Percentiles rank a stretch among this genome's conserved stretches.
Conservation (phyloP, 192 early-diverging fungal genomes). For the Podila horticola region DNA sequence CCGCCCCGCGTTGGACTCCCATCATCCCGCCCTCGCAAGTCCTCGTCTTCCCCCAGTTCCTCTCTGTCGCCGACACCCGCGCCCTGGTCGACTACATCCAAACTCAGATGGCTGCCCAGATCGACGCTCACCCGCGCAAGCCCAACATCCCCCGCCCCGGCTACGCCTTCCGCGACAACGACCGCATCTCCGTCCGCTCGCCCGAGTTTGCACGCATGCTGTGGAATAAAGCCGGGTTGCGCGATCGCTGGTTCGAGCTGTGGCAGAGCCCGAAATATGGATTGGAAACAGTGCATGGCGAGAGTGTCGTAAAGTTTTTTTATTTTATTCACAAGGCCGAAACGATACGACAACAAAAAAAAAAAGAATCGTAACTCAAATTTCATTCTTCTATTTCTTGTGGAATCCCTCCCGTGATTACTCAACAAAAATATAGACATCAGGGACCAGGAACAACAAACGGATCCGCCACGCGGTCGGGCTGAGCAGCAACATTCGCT, state of each 20-base stretch:
- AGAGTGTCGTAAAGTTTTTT: slow-evolving; percentile 46
- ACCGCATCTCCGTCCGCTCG: slow-evolving; percentile 60
- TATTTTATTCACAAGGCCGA: background rate
- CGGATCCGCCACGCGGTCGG: slow-evolving; percentile 52
- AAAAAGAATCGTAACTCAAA: background rate
- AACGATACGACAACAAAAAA: no score
- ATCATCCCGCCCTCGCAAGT: slow-evolving; percentile 33
- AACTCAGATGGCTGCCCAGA: slow-evolving; percentile 32
- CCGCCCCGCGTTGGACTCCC: slow-evolving; percentile 18
- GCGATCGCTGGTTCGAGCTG: slow-evolving; percentile 45
- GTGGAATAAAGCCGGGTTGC: slow-evolving; percentile 54
- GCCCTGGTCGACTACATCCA: slow-evolving; percentile 31
- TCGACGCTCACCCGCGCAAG: slow-evolving; percentile 32
- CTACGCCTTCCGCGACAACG: slow-evolving; percentile 70
- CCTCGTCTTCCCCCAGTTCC: slow-evolving; percentile 31
- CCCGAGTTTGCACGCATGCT: slow-evolving; percentile 56
- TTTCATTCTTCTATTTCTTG: background rate
- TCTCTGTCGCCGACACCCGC: slow-evolving; percentile 10
- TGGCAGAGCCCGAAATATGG: slow-evolving; percentile 35
- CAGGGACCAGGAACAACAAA: slow-evolving; percentile 25
- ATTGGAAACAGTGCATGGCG: slow-evolving; percentile 49
- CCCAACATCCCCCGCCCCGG: slow-evolving; percentile 56
- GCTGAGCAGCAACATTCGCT: slow-evolving; percentile 63
- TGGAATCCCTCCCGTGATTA: background rate
- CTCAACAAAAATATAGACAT: slow-evolving; percentile 48